Conservation (phyloP, 768 basidiomycete species). For the Strobilomyces echinocephalus region DNA sequence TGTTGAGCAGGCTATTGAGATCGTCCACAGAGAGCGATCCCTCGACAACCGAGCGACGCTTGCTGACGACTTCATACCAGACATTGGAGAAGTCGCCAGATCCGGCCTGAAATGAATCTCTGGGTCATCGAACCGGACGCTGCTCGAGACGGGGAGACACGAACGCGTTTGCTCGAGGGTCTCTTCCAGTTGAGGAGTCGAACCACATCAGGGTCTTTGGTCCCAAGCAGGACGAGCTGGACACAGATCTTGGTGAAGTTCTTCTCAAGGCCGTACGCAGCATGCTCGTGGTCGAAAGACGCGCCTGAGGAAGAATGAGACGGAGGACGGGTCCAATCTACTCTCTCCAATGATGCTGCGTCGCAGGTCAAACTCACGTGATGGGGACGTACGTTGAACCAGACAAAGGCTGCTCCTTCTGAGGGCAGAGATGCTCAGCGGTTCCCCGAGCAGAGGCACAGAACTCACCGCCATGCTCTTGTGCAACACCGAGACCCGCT, state of each 20-base stretch:
- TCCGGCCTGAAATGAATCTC: conserved; percentile 42
- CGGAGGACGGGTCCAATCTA: conserved; percentile 84
- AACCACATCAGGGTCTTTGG: conserved; percentile 74
- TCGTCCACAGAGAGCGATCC: conserved; percentile 77
- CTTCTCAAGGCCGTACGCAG: conserved; percentile 90
- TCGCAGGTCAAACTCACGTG: too few relatives aligned
- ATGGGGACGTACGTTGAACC: too few relatives aligned
- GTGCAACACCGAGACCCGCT: not conserved
- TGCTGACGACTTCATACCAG: conserved; percentile 79
- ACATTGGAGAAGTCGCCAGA: conserved; percentile 89
- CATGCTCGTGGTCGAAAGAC: conserved; percentile 65
- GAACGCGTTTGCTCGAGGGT: conserved; percentile 63
- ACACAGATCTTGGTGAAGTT: conserved; percentile 91
- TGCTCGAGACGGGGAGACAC: conserved; percentile 18
- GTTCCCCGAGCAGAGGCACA: conserved; percentile 13
- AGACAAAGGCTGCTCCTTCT: too few relatives aligned
- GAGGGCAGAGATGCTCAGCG: conserved; percentile 1
- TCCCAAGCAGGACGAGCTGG: conserved; percentile 79
- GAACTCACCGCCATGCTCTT: not conserved
- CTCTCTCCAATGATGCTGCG: conserved; percentile 84
- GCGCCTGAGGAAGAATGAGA: conserved; percentile 83
- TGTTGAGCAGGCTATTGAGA: conserved; percentile 76
- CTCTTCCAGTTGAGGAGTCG: conserved; percentile 88
- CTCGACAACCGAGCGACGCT: conserved; percentile 74
- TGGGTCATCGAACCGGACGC: not conserved